Evolutionary conservation across 345 rosid species (phyloP).

Genomic region (Brassica incana): DNA sequence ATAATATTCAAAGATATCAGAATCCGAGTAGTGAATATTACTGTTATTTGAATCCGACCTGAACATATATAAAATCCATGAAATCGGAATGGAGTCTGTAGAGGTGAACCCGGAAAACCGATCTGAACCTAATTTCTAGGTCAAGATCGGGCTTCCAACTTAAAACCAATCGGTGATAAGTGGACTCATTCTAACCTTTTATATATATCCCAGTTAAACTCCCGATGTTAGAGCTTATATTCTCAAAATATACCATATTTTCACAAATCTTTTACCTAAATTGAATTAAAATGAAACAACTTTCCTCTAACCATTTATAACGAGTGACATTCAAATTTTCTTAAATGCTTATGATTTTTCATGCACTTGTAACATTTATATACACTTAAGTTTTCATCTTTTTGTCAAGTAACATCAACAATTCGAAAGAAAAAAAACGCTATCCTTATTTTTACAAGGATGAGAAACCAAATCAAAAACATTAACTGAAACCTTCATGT

Average conservation of each 20-base stretch:
- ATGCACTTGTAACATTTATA: slow-evolving; percentile 4
- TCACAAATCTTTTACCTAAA: background rate
- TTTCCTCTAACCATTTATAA: background rate
- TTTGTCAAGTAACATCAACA: slow-evolving; percentile 5
- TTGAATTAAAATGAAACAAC: background rate
- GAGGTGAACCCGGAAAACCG: no score
- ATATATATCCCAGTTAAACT: no score
- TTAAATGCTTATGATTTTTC: background rate
- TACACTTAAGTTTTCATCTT: slow-evolving; percentile 26
- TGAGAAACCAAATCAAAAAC: slow-evolving; percentile 11
- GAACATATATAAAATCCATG: no score
- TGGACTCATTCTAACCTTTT: no score
- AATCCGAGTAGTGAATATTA: no score
- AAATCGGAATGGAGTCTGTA: no score
- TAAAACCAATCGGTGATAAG: no score
- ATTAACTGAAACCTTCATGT: slow-evolving; percentile 21
- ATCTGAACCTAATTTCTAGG: no score
- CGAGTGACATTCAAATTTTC: background rate
- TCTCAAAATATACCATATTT: background rate
- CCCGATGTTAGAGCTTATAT: no score
- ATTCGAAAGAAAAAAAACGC: background rate
- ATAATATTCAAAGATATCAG: no score
- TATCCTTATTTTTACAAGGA: background rate
- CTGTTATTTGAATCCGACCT: no score
- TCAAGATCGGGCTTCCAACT: no score